A percentile compares a stretch with the other conserved stretches of the same genome.
Conservation (phyloP, 352 stramenopile species). For the Phytophthora citrophthora region DNA sequence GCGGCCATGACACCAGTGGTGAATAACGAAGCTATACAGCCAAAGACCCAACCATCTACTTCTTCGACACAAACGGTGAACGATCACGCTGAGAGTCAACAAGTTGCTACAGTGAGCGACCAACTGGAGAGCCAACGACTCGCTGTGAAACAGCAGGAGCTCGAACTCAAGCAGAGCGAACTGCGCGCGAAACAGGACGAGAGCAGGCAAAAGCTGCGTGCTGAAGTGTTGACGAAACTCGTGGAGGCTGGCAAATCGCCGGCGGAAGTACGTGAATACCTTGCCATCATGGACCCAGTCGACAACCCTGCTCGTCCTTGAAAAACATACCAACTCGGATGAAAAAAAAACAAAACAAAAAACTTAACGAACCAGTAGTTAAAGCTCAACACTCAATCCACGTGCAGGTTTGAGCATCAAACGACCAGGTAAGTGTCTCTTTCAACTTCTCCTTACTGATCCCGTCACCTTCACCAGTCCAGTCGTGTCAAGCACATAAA, state of each 20-base stretch:
- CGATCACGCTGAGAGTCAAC: no score
- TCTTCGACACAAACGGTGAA: not conserved
- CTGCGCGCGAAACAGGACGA: slow-evolving; percentile 44
- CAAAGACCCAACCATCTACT: slow-evolving; percentile 46
- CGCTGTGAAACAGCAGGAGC: slow-evolving; percentile 30
- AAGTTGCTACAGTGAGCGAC: slow-evolving; percentile 3
- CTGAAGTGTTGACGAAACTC: slow-evolving; percentile 33
- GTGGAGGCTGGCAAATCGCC: slow-evolving; percentile 40
- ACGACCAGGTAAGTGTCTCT: not conserved
- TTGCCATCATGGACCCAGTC: slow-evolving; percentile 37
- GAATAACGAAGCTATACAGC: slow-evolving; percentile 20
- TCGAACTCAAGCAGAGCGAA: slow-evolving; percentile 10
- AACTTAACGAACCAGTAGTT: slow-evolving; percentile 11
- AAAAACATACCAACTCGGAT: not conserved
- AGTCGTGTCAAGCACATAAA: slow-evolving; percentile 23
- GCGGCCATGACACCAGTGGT: not conserved
- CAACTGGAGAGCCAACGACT: slow-evolving; percentile 50
- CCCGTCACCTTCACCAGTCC: not conserved
- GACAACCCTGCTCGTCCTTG: slow-evolving; percentile 7
- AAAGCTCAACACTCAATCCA: slow-evolving; percentile 1
- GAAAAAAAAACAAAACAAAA: not conserved
- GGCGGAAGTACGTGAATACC: slow-evolving; percentile 38
- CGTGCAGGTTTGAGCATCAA: slow-evolving; percentile 1
- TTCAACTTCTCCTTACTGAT: no score
- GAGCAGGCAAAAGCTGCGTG: slow-evolving; percentile 35